These are phyloP conservation scores for Plasmodium falciparum DNA, from an alignment of 169 alveolate genomes.

Conservation along the genomic window DNA sequence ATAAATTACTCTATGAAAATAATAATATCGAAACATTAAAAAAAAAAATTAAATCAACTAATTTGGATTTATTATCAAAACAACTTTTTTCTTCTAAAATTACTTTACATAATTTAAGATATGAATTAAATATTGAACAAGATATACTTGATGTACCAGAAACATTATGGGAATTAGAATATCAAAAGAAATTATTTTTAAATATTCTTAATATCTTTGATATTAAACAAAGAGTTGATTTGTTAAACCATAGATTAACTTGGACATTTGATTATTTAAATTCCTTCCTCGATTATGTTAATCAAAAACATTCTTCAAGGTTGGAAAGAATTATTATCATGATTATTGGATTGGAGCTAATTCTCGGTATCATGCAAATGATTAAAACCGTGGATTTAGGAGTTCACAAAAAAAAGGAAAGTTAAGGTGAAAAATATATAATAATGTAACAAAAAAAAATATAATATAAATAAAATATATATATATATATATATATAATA, in stretches of 20 bases:
- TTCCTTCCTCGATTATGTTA: constrained; percentile 82
- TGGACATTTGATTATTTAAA: constrained; percentile 84
- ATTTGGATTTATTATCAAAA: constrained; percentile 64
- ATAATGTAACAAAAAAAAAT: constrained; percentile 5
- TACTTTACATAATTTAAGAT: constrained; percentile 69
- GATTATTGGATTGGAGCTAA: constrained; percentile 81
- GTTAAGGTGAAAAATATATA: not conserved
- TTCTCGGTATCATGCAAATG: constrained; percentile 80
- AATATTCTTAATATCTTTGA: constrained; percentile 77
- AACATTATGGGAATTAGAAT: constrained; percentile 82
- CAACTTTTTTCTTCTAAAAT: constrained; percentile 68
- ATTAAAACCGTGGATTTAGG: constrained; percentile 25
- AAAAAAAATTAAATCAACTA: constrained; percentile 67
- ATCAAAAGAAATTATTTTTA: constrained; percentile 78
- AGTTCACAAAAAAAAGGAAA: not conserved
- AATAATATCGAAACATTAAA: constrained; percentile 71
- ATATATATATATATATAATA: not conserved
- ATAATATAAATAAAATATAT: constrained; percentile 8
- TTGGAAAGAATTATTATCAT: constrained; percentile 82
- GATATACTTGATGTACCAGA: constrained; percentile 83
- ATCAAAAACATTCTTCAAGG: constrained; percentile 84
- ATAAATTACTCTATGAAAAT: constrained; percentile 71
- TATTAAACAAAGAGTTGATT: constrained; percentile 81
- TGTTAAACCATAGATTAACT: constrained; percentile 79
- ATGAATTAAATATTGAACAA: constrained; percentile 73